Base-by-base conservation (phyloP, 129 eudicot species). In the Pseudognaphalium luteoalbum region DNA sequence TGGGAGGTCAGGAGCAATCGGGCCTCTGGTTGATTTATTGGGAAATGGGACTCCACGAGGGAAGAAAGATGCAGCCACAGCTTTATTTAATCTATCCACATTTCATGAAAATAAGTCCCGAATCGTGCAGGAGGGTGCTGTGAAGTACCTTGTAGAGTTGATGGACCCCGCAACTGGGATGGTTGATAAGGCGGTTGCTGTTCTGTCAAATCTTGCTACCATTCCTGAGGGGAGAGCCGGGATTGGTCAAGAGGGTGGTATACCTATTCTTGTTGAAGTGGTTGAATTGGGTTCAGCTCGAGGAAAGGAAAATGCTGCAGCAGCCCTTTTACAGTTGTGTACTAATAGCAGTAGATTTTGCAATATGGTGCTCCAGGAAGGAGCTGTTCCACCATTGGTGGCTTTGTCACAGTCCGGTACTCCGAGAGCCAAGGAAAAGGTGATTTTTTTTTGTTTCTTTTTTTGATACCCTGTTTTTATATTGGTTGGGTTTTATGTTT, bases 261-360 rank as follows among this genome's bases (percentile, higher is more conserved):
- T 94, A 30, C 92, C 91, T 5, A 86, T 87, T 54, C 85, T 94
- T 66, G 97, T 94, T 81, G 98, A 94, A 81, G 96, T 89, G 67
- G 91, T 94, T 58, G 97, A 94, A 80, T 79, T 94, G 73, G 96
- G 97, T 29, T 94, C 98, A 21, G 91, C 91, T 29, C 88, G 97
- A 83, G 98, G 91, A 35, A 94, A 91, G 85, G 98, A 94, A 83
- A 88, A 90, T 81, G 98, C 98, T 4, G 97, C 97, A 20, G 98
- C 98, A 4, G 96, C 97, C 34, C 96, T 94, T 54, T 58, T 88
- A 56, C 97, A 94, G 81, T 75, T 94, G 32, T 94, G 98, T 71
- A 85, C 96, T 19, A 88, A 86, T 69, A 91, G 97, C 76, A 81
- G 72, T 80, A 83, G 90, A 63, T 94, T 83, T 73, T 94, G 97